phyloP scores from a whole-genome alignment of 768 basidiomycete genomes.

The Mycena floridula region DNA sequence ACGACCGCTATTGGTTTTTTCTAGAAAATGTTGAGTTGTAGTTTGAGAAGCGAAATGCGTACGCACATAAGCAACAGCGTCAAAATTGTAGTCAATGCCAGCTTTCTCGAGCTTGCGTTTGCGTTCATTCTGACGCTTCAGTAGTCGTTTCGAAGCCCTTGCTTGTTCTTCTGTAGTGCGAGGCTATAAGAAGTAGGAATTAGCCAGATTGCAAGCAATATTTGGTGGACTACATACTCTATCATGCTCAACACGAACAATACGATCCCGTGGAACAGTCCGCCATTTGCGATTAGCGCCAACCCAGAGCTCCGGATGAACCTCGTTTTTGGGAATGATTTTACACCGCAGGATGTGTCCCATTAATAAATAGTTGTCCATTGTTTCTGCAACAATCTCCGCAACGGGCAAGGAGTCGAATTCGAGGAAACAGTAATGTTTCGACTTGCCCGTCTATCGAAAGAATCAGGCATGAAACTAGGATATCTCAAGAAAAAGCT shows the following conservation, averaged over 20 bases:
- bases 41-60: no score
- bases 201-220: neutral
- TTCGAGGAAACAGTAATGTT: slow-evolving; percentile 96
- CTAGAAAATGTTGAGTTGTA: neutral
- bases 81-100: slow-evolving; percentile 87
- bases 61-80: slow-evolving; percentile 78
- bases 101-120: slow-evolving; percentile 72
- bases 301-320: slow-evolving; percentile 93
- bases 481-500: neutral
- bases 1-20: neutral
- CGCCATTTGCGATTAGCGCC: slow-evolving; percentile 95
- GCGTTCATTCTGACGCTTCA: slow-evolving; percentile 71
- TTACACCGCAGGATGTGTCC: slow-evolving; percentile 93
- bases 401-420: slow-evolving; percentile 88
- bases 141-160: slow-evolving; percentile 58
- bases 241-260: slow-evolving; percentile 73
- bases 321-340: slow-evolving; percentile 80
- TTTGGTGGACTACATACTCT: slow-evolving; percentile 43
- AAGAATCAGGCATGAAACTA: neutral
- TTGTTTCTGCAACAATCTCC: slow-evolving; percentile 93
- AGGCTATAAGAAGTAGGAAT: slow-evolving; percentile 33
- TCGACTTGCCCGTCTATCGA: slow-evolving; percentile 83
- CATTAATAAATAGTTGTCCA: slow-evolving; percentile 97
- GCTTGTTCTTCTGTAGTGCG: slow-evolving; percentile 68
- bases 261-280: slow-evolving; percentile 62